Conservation (phyloP, 148 eudicot genomes). For the Amaranthus palmeri region DNA sequence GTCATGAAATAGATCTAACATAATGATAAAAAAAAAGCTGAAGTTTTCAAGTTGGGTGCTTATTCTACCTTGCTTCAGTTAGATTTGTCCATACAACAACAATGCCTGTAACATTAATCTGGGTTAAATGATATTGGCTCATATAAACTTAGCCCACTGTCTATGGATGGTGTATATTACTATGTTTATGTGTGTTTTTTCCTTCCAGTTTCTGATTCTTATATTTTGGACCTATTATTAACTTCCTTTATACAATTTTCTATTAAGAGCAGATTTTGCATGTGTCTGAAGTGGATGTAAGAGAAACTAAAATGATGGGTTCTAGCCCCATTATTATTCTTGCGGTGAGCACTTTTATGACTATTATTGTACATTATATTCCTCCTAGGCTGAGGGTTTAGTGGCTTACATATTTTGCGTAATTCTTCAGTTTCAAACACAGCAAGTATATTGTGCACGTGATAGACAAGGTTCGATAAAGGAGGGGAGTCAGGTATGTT, state of each 20-base stretch:
- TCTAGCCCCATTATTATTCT: conserved; percentile 74
- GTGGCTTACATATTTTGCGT: conserved; percentile 15
- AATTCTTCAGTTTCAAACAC: conserved; percentile 80
- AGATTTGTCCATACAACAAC: too few relatives aligned
- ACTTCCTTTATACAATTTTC: background rate
- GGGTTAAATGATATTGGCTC: too few relatives aligned
- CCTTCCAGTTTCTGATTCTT: background rate
- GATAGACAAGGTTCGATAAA: conserved; percentile 61
- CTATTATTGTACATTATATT: background rate
- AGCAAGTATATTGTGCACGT: conserved; percentile 82
- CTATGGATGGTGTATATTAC: background rate
- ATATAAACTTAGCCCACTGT: background rate
- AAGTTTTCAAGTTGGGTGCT: background rate
- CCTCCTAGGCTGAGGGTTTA: background rate
- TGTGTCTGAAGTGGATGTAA: conserved; percentile 70
- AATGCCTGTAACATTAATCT: too few relatives aligned
- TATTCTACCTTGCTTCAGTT: background rate
- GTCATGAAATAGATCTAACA: background rate
- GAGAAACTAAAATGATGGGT: conserved; percentile 97
- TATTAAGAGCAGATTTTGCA: conserved; percentile 68
- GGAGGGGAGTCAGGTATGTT: conserved; percentile 82
- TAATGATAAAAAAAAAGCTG: background rate
- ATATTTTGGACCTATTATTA: background rate
- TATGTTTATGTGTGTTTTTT: background rate
- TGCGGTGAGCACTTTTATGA: conserved; percentile 35